Evolutionary conservation across 2,329 filamentous ascomycete species (phyloP), one percentile per base, ranked within the genome.

Genomic region (Fusarium sp.): DNA sequence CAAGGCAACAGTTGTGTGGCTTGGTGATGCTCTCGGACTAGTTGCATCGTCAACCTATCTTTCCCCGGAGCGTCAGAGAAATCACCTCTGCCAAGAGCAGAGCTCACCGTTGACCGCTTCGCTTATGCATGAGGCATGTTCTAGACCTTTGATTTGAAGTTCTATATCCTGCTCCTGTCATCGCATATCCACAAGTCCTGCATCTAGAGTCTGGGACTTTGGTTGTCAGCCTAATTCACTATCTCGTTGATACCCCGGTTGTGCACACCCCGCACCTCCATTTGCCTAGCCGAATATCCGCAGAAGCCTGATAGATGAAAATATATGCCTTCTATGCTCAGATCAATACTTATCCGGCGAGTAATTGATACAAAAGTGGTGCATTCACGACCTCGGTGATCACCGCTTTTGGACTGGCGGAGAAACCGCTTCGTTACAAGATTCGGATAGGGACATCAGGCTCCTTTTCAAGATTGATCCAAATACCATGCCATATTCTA

Each of bases 1-100:
- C 46, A 65, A 65, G 62, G 62, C 62, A 65, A 34, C 61, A 66
- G 9, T 13, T 40, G 7, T 13, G 44, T 25, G 49, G 44, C 59
- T 57, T 32, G 29, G 22, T 10, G n/a, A 12, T 37, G 34, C 18
- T 24, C 20, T 10, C 6, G 6, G 2, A 42, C 22, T 24, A 18
- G 27, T 24, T 45, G 30, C 14, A 37, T 37, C 9, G 5, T 9
- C 34, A n/a, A 9, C 10, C 34, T 37, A 37, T 9, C 9, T 37
- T 37, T 37, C 32, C 9, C 9, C 9, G 3, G 9, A 9, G 32
- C 20, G 12, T 40, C 3, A 3, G 1, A 13, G 4, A 14, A 20
- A 22, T 16, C 51, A 30, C n/a, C 16, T 9, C 20, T 18, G 20
- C 20, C 14, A 11, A 24, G 41, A 16, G 20, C 41, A 25, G 4